Conservation (phyloP, 768 basidiomycete genomes). For the Calocera cornea region DNA sequence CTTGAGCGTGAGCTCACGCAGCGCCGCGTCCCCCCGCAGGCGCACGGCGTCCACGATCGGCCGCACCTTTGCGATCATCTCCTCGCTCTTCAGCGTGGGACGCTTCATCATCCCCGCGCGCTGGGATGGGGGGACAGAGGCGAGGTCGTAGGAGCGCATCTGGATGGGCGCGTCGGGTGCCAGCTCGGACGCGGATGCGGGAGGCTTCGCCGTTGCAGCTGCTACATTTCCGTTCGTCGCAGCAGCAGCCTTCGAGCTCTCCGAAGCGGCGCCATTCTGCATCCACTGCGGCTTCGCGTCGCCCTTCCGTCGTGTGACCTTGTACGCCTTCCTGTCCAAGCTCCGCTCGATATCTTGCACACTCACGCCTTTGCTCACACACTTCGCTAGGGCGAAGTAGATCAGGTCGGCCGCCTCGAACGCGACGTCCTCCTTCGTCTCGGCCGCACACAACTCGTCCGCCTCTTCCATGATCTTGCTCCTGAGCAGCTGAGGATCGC, state of each 20-base stretch:
- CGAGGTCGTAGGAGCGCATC: constrained; percentile 62
- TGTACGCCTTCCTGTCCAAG: constrained; percentile 72
- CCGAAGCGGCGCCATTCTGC: constrained; percentile 21
- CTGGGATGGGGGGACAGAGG: constrained; percentile 35
- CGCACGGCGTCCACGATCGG: constrained; percentile 89
- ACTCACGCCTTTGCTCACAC: constrained; percentile 66
- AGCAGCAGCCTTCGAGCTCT: constrained; percentile 13
- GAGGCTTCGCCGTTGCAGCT: constrained; percentile 16
- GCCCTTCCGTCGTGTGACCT: constrained; percentile 74
- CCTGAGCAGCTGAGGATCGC: constrained; percentile 61
- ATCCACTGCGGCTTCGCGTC: constrained; percentile 72
- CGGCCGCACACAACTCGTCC: constrained; percentile 81
- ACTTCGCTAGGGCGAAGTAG: constrained; percentile 82
- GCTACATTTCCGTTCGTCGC: constrained; percentile 17
- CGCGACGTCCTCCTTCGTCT: constrained; percentile 65
- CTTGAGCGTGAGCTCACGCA: constrained; percentile 80
- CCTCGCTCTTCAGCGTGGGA: constrained; percentile 71
- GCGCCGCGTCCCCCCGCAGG: constrained; percentile 66
- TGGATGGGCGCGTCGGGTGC: constrained; percentile 39
- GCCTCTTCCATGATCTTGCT: constrained; percentile 99
- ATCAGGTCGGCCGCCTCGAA: constrained; percentile 92
- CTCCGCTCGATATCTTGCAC: constrained; percentile 72
- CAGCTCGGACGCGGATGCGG: constrained; percentile 9
- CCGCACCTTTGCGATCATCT: constrained; percentile 85
- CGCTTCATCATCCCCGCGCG: constrained; percentile 64